Percentiles rank a stretch among this genome's conserved stretches.
Evolutionary conservation across 352 stramenopile species (phyloP).

Genomic region (Globisporangium carolinianum): DNA sequence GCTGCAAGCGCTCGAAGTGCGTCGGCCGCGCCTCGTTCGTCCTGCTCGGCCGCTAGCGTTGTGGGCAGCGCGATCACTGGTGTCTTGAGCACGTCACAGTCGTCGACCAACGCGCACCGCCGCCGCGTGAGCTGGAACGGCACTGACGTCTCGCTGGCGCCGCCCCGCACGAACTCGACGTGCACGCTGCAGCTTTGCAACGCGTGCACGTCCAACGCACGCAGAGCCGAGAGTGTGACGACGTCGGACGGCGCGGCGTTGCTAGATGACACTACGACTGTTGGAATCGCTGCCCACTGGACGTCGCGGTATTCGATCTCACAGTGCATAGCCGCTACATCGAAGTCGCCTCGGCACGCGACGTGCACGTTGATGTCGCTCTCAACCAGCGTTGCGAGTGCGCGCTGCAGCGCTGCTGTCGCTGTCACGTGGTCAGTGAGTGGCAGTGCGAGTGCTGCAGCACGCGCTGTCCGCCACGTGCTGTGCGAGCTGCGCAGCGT

Average conservation of each 20-base stretch:
- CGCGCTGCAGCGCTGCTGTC: constrained; percentile 1
- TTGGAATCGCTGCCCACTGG: constrained; percentile 1
- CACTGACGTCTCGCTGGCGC: neutral
- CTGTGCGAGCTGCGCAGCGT: constrained; percentile 6
- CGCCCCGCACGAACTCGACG: neutral
- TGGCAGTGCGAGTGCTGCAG: constrained; percentile 1
- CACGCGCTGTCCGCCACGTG: constrained; percentile 3
- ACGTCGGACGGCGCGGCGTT: neutral
- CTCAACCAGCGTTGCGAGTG: neutral
- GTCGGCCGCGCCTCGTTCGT: constrained; percentile 10
- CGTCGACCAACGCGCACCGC: constrained; percentile 2
- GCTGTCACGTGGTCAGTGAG: neutral
- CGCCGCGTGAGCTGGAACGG: constrained; percentile 7
- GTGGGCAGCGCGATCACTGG: neutral
- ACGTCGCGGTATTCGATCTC: constrained; percentile 4
- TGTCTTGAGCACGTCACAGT: neutral
- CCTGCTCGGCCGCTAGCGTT: constrained; percentile 2
- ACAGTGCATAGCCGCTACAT: neutral
- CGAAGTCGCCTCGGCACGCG: neutral
- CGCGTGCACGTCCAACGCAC: neutral
- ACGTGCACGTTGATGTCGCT: neutral
- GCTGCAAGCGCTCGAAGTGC: constrained; percentile 9
- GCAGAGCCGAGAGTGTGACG: constrained; percentile 1
- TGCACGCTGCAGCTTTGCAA: constrained; percentile 3
- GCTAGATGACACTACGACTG: neutral